phyloP scores from a whole-genome alignment of 306 rosid species.

The Elaeagnus macrophylla region DNA sequence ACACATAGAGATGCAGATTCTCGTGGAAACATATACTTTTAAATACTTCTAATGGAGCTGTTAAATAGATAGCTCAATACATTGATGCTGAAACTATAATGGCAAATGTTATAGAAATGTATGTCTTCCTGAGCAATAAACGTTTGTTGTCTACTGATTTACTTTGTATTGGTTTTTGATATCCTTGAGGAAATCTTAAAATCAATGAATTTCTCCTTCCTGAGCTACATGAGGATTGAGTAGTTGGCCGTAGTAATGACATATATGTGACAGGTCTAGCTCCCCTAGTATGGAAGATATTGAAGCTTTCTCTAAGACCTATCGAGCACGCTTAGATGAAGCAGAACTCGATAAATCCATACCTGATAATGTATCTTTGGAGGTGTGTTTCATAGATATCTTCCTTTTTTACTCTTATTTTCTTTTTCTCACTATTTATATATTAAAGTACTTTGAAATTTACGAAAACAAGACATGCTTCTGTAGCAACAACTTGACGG shows the following conservation, averaged over 20 bases:
- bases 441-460: slow-evolving; percentile 3
- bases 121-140: neutral
- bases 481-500: slow-evolving; percentile 1
- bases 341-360: slow-evolving; percentile 66
- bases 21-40: too few relatives aligned
- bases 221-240: slow-evolving; percentile 9
- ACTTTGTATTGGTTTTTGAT: neutral
- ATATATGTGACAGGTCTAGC: slow-evolving; percentile 59
- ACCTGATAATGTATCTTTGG: slow-evolving; percentile 73
- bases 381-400: slow-evolving; percentile 42
- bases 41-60: too few relatives aligned
- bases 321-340: slow-evolving; percentile 62
- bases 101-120: too few relatives aligned
- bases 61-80: too few relatives aligned
- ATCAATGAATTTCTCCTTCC: neutral
- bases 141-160: neutral
- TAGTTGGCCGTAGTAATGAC: slow-evolving; percentile 7
- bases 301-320: slow-evolving; percentile 68
- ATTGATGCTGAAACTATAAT: too few relatives aligned
- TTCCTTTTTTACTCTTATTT: neutral
- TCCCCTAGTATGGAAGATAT: slow-evolving; percentile 85
- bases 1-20: neutral
- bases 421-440: neutral
- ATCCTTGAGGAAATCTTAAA: neutral
- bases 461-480: slow-evolving; percentile 3